Conservation (phyloP, 2,329 filamentous ascomycete genomes). For the Neurospora sp. region DNA sequence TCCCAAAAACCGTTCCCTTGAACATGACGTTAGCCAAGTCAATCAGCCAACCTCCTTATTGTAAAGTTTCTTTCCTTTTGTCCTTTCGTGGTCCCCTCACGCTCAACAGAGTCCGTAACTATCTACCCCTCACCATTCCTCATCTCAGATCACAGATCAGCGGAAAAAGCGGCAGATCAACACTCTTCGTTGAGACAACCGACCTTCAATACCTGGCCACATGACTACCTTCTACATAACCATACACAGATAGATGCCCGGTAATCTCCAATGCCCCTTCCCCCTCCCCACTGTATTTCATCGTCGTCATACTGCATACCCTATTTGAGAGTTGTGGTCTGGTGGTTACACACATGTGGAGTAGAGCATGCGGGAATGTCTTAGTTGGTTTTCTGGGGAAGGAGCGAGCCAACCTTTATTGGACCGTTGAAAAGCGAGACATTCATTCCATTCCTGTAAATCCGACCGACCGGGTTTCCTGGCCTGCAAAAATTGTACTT, state of each 20-base stretch:
- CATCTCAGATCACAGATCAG: neutral
- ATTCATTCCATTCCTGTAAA: no score
- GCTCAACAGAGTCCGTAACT: neutral
- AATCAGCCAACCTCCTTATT: no score
- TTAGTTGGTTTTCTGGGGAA: neutral
- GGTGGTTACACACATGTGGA: neutral
- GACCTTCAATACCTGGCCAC: no score
- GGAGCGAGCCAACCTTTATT: neutral
- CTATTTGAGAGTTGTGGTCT: neutral
- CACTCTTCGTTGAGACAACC: neutral
- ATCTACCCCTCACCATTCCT: neutral
- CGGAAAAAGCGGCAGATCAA: neutral
- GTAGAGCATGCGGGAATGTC: neutral
- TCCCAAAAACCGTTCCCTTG: neutral
- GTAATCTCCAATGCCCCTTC: no score
- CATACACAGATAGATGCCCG: no score
- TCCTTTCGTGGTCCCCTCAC: neutral
- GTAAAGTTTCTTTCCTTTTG: neutral
- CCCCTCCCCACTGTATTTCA: neutral
- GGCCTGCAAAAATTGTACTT: neutral
- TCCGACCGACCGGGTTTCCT: no score
- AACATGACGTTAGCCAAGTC: neutral
- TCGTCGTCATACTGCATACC: neutral
- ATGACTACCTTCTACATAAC: no score
- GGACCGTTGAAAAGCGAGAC: no score